A percentile compares a stretch with the other conserved stretches of the same genome.
Evolutionary conservation across 1,139 yeast genomes (phyloP).

Genomic region (Diutina catenulata): DNA sequence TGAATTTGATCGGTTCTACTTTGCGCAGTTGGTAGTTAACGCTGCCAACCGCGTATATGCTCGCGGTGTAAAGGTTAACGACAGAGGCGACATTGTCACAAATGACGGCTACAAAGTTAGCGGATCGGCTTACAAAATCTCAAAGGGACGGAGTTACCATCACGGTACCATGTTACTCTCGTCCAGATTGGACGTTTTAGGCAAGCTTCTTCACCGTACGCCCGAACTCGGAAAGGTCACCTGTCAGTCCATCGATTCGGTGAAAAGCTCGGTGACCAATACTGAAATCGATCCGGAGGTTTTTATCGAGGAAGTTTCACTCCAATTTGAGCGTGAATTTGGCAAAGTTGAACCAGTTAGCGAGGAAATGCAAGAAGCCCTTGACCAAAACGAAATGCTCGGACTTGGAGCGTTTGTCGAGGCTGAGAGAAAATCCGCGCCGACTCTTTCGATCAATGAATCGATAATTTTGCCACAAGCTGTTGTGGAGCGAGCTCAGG

Average conservation of each 20-base stretch:
- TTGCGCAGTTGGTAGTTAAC: constrained; percentile 41
- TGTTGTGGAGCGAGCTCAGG: constrained; percentile 28
- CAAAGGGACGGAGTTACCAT: constrained; percentile 77
- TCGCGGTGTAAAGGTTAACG: constrained; percentile 38
- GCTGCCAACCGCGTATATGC: constrained; percentile 29
- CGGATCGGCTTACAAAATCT: constrained; percentile 84
- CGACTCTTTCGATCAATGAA: constrained; percentile 15
- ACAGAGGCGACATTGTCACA: constrained; percentile 69
- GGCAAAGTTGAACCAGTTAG: constrained; percentile 12
- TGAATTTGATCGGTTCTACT: constrained; percentile 52
- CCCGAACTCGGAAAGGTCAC: constrained; percentile 34
- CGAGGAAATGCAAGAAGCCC: constrained; percentile 10
- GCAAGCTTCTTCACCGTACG: constrained; percentile 43
- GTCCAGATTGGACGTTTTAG: constrained; percentile 47
- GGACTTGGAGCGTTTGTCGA: constrained; percentile 23
- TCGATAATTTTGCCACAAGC: constrained; percentile 32
- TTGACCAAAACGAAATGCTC: constrained; percentile 22
- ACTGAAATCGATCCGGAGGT: constrained; percentile 32
- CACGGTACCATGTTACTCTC: constrained; percentile 91
- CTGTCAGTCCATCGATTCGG: constrained; percentile 62
- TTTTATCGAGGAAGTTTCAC: constrained; percentile 36
- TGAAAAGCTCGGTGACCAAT: constrained; percentile 66
- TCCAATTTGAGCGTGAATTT: constrained; percentile 31
- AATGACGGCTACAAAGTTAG: constrained; percentile 48
- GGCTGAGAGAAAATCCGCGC: constrained; percentile 9